Conservation (phyloP, 768 basidiomycete genomes). For the Symmetrospora coprosmae region DNA sequence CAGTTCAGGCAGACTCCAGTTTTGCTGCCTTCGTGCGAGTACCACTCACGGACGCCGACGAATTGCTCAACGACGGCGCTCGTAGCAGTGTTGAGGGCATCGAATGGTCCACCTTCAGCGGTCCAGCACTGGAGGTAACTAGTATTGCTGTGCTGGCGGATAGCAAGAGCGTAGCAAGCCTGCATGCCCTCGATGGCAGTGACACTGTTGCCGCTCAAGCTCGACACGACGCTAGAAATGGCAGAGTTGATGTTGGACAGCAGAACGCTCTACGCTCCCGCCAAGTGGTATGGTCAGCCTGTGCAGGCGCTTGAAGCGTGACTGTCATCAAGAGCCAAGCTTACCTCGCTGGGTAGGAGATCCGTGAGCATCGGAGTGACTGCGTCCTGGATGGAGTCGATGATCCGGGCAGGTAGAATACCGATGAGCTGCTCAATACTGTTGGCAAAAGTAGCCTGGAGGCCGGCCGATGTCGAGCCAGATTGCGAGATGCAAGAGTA, state of each 20-base stretch:
- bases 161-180: conserved; percentile 27
- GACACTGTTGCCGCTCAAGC: conserved; percentile 25
- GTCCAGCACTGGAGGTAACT: conserved; percentile 27
- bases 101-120: conserved; percentile 21
- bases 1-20: too few relatives aligned
- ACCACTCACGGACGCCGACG: conserved; percentile 29
- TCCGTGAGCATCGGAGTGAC: conserved; percentile 27
- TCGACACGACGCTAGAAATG: conserved; percentile 29
- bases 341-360: conserved; percentile 29
- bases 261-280: neutral
- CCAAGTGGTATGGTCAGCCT: too few relatives aligned
- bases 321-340: conserved; percentile 20
- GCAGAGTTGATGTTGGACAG: conserved; percentile 16
- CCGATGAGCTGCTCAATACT: conserved; percentile 31
- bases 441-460: conserved; percentile 26
- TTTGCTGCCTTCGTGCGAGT: too few relatives aligned
- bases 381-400: conserved; percentile 26
- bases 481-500: conserved; percentile 27
- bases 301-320: neutral
- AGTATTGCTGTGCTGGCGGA: conserved; percentile 26
- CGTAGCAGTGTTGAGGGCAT: conserved; percentile 28
- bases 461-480: conserved; percentile 23
- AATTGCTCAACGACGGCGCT: conserved; percentile 29
- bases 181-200: conserved; percentile 24
- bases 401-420: conserved; percentile 31